A percentile compares a stretch with the other conserved stretches of the same genome.
Conservation (phyloP, 2,329 filamentous ascomycete genomes). For the Ceratocystis variospora region DNA sequence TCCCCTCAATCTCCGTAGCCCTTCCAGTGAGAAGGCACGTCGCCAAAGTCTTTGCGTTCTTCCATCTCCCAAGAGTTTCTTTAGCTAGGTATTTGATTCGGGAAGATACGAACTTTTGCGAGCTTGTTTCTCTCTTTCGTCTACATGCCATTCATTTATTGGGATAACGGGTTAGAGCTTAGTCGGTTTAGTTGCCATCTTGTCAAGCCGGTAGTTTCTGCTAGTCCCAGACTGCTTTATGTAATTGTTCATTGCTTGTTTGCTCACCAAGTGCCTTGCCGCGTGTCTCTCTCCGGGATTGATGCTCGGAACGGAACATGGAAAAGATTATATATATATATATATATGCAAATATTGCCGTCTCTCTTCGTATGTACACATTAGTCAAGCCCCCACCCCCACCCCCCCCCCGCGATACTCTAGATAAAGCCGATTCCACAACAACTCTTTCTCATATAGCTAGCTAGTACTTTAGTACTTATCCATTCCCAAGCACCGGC, state of each 20-base stretch:
- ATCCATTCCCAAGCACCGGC: not conserved
- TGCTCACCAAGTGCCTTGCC: no score
- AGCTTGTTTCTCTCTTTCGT: not conserved
- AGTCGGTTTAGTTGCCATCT: not conserved
- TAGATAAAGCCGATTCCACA: not conserved
- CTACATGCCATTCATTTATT: no score
- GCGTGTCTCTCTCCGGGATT: no score
- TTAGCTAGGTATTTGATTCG: not conserved
- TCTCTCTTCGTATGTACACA: no score
- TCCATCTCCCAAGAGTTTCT: slow-evolving; percentile 3
- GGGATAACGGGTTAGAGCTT: not conserved
- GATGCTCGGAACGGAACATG: no score
- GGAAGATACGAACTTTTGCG: not conserved
- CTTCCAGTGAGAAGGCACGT: slow-evolving; percentile 1
- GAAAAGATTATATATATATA: no score
- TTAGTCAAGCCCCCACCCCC: not conserved
- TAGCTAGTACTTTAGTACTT: no score
- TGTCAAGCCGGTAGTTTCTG: not conserved
- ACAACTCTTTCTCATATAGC: no score
- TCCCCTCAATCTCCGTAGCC: not conserved
- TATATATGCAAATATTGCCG: no score
- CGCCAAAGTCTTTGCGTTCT: slow-evolving; percentile 17
- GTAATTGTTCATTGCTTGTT: no score
- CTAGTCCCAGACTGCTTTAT: not conserved
- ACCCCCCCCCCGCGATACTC: not conserved